These are phyloP conservation scores for Neopestalotiopsis clavispora DNA, from an alignment of 2,329 filamentous ascomycete species.

Conservation along the genomic window DNA sequence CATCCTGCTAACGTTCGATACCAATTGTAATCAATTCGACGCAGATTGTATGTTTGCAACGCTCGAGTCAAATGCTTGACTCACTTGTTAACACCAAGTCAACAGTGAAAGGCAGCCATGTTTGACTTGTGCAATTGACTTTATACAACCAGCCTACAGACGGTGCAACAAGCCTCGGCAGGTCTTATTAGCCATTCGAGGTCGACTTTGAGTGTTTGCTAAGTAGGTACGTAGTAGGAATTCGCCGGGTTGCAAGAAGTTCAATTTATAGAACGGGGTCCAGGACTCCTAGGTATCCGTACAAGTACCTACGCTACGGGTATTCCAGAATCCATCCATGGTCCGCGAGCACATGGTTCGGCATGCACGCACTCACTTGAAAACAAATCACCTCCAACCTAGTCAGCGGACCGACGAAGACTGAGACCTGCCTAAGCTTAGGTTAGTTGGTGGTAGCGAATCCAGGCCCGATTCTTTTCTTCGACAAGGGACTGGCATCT, in stretches of 20 bases:
- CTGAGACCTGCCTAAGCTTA: conserved; percentile 1
- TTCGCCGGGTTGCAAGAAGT: too few relatives aligned
- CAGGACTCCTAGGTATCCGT: too few relatives aligned
- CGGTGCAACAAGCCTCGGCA: too few relatives aligned
- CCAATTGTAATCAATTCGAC: neutral
- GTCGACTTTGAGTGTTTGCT: too few relatives aligned
- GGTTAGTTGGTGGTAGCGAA: neutral
- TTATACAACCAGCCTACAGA: too few relatives aligned
- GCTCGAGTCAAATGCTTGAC: neutral
- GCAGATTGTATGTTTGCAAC: neutral
- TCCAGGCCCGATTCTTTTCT: conserved; percentile 2
- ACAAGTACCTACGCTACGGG: neutral
- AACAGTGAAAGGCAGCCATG: too few relatives aligned
- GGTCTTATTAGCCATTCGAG: too few relatives aligned
- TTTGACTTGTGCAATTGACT: too few relatives aligned
- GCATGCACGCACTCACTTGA: neutral
- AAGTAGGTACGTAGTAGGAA: too few relatives aligned
- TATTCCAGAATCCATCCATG: neutral
- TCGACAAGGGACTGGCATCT: neutral
- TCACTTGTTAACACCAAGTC: neutral
- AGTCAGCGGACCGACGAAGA: neutral
- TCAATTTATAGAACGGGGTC: too few relatives aligned
- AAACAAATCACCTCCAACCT: neutral
- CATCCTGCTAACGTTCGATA: neutral
- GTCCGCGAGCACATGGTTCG: neutral